Base-by-base conservation (phyloP, 78 protist species). In the Dictyostelium citrinum region DNA sequence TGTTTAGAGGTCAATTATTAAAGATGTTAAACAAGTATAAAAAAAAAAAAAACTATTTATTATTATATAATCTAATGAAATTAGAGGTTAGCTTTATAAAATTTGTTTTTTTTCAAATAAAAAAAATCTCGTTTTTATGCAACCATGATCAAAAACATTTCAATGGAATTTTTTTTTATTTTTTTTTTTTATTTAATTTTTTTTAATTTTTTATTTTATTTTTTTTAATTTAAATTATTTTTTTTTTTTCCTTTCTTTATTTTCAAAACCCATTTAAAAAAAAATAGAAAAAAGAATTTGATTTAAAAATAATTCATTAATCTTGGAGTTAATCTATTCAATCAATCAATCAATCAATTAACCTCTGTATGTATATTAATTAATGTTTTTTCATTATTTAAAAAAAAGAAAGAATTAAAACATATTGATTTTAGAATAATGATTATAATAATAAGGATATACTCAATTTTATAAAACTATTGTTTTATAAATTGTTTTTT, bases 1-100 rank as follows among this genome's bases (percentile, higher is more conserved):
- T 88, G 85, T 88, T 88, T 88, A 88, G 80, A 88, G 35, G 71
- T 20, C 93, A 88, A 79, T 33, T 88, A 46, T 67, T 88, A 68
- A 88, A 88, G 79, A 31, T 85, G 80, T 33, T 75, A 75, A 75
- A 75, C 10, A 70, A 70, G 37, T 33, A 70, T 49, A 55, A 55
- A 55, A 20, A 20, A 55, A 55, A 14, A 16, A 49, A 12, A 12
- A n/a, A n/a, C n/a, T n/a, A n/a, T n/a, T n/a, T n/a, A n/a, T n/a
- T n/a, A n/a, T n/a, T n/a, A n/a, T n/a, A n/a, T n/a, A n/a, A n/a
- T n/a, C n/a, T n/a, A n/a, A n/a, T n/a, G n/a, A n/a, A n/a, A n/a
- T n/a, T n/a, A n/a, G n/a, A n/a, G n/a, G n/a, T n/a, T 39, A 39
- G 2, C 43, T 39, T 39, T 39, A 5, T 39, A 2, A 4, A 39